Conservation (phyloP, 352 stramenopile species). For the Globisporangium yorkense region DNA sequence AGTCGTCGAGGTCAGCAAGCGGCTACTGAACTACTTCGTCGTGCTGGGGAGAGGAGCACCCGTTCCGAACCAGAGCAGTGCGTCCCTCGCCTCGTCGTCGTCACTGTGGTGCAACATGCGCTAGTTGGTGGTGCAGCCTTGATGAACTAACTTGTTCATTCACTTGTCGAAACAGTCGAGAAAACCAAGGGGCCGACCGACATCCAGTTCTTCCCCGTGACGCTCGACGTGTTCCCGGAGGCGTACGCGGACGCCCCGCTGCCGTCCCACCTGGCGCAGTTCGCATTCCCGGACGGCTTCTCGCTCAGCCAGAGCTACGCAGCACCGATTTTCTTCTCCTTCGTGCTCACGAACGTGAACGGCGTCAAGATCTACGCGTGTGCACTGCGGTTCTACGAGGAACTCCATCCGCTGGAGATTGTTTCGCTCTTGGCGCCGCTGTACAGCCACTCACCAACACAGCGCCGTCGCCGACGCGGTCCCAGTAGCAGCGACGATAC, state of each 20-base stretch:
- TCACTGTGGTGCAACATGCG: background rate
- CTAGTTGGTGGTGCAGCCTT: background rate
- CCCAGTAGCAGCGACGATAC: background rate
- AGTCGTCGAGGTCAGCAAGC: slow-evolving; percentile 71
- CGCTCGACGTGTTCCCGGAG: slow-evolving; percentile 66
- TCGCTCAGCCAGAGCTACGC: slow-evolving; percentile 47
- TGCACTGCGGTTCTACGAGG: slow-evolving; percentile 77
- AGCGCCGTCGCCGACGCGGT: slow-evolving; percentile 16
- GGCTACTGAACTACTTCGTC: slow-evolving; percentile 82
- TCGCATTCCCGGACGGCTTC: slow-evolving; percentile 78
- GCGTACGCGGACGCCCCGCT: slow-evolving; percentile 48
- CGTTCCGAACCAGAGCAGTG: slow-evolving; percentile 60
- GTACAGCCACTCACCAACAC: slow-evolving; percentile 29
- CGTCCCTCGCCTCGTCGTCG: slow-evolving; percentile 7
- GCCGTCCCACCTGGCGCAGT: slow-evolving; percentile 63
- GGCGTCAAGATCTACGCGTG: slow-evolving; percentile 79
- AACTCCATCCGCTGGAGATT: slow-evolving; percentile 73
- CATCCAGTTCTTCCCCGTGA: slow-evolving; percentile 58
- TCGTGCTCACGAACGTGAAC: slow-evolving; percentile 79
- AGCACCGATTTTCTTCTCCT: slow-evolving; percentile 71
- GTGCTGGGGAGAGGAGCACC: slow-evolving; percentile 59
- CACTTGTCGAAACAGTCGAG: slow-evolving; percentile 34
- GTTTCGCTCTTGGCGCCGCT: slow-evolving; percentile 60
- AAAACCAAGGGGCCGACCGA: slow-evolving; percentile 67
- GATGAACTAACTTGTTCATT: background rate